Base-by-base conservation (phyloP, 805 yeast species). In the Teunomyces tritomae region DNA sequence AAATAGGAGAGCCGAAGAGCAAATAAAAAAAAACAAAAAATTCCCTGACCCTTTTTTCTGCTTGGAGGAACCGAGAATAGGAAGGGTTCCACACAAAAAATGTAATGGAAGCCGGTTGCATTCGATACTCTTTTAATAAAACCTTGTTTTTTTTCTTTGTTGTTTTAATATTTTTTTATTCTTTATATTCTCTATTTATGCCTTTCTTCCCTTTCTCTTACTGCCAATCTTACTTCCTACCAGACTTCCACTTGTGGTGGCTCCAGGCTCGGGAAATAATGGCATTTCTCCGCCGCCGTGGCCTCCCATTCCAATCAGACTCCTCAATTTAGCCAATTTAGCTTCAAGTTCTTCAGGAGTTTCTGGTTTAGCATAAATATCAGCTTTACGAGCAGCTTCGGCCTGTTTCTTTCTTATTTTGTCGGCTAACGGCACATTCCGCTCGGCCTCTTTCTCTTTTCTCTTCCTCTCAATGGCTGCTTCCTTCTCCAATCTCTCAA, bases 401-500 rank as follows among this genome's bases (percentile, higher is more conserved):
- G 46, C 47, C 41, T 57, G 53, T 24, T 53, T 51, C 42, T 54
- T 54, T 32, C 50, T 48, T 14, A 54, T 34, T 45, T 53, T 59
- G 39, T 57, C 57, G 13, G 55, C 58, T 28, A 48, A 51, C 17
- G 57, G 49, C 48, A 53, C 50, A 43, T 52, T 49, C 41, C 43
- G 45, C 28, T 57, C 58, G 44, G 54, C 51, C 42, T 51, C 49
- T 35, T 57, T 55, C 33, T 55, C 55, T 47, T 62, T 51, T 49
- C 60, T 65, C 58, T 84, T 86, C 43, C 94, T 70, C 57, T 79
- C 84, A 3, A 80, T 67, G 0, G 95, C 96, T 34, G 89, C 78
- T 49, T 73, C 75, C 64, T 80, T 87, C 62, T 92, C 98, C 24
- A 87, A 63, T 8, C 63, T 65, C 4, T 70, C 79, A 36, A 92